Percentiles rank a stretch among this genome's conserved stretches.
Evolutionary conservation across 805 yeast genomes (phyloP).

Genomic region (Yamadazyma akitaensis): DNA sequence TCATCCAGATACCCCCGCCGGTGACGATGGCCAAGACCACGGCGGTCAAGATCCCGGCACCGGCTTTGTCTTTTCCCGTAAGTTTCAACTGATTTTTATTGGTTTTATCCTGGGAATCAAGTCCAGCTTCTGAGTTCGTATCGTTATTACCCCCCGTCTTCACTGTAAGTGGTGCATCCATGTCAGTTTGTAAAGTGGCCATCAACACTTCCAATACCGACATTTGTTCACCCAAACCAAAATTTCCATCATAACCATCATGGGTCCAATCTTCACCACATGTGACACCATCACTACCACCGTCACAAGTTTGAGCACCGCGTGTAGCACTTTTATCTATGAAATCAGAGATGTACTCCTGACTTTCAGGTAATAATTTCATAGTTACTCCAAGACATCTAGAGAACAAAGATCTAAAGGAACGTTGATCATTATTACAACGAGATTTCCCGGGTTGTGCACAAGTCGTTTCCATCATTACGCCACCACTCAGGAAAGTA

Average conservation of each 20-base stretch:
- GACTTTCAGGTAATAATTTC: conserved; percentile 48
- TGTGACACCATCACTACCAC: conserved; percentile 83
- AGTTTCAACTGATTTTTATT: conserved; percentile 47
- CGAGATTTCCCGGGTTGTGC: conserved; percentile 32
- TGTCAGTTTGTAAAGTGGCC: conserved; percentile 21
- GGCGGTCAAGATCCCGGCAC: conserved; percentile 88
- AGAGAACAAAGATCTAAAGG: conserved; percentile 68
- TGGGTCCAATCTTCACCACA: conserved; percentile 75
- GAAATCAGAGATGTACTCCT: conserved; percentile 38
- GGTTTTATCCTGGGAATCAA: conserved; percentile 31
- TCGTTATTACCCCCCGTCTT: conserved; percentile 35
- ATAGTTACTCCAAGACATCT: conserved; percentile 61
- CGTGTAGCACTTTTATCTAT: conserved; percentile 55
- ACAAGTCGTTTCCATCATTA: conserved; percentile 65
- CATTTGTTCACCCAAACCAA: conserved; percentile 85
- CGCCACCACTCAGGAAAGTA: conserved; percentile 41
- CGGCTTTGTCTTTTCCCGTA: conserved; percentile 69
- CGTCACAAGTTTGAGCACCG: conserved; percentile 76
- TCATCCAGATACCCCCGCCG: conserved; percentile 80
- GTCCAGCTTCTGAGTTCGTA: conserved; percentile 36
- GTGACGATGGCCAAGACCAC: conserved; percentile 57
- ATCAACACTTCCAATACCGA: conserved; percentile 66
- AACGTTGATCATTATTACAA: conserved; percentile 75
- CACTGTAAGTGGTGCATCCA: conserved; percentile 30
- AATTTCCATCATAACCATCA: conserved; percentile 59